Evolutionary conservation across 805 yeast species (phyloP), one percentile per base, ranked within the genome.

Genomic region (Clavispora phyllophila): DNA sequence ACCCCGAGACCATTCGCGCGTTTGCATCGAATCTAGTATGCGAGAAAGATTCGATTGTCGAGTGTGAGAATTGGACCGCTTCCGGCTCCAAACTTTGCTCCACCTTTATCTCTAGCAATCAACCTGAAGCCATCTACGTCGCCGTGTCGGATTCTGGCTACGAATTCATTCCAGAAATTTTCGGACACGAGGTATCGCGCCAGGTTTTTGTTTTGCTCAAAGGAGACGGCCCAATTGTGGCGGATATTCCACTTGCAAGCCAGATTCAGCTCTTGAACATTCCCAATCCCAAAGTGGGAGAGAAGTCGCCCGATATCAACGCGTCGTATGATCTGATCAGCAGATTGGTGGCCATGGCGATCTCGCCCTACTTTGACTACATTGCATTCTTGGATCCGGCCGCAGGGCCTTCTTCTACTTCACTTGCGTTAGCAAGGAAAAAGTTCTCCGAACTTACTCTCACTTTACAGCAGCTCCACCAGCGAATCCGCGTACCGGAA

Each of bases 361-460:
- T 88, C 18, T 70, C 79, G 0, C 87, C 93, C 0, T 79, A 81
- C 49, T 83, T 89, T 55, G 87, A 85, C 35, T 68, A 75, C 8
- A 57, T 76, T 7, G 51, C 63, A 4, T 47, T 41, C 14, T 40
- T 18, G 10, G 42, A 42, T 20, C 22, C 39, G 13, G 19, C 37
- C 10, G 53, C 44, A 13, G 41, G 45, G 4, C 36, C 44, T 3
- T 14, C 32, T 13, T 33, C 47, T 7, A 34, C 41, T 10, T 33
- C 51, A 4, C 28, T 47, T 10, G 26, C 52, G 10, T 20, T 35
- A 9, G 44, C 51, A 3, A 79, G 79, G 49, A 80, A 75, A 57
- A 84, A 80, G 53, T 72, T 88, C 41, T 73, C 76, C 27, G 96
- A 87, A 44, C 64, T 89, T 18, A 77, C 85, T 1, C 55, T 77